These are phyloP conservation scores for Phaffomyces thermotolerans DNA, from an alignment of 805 yeast species.

Conservation along the genomic window DNA sequence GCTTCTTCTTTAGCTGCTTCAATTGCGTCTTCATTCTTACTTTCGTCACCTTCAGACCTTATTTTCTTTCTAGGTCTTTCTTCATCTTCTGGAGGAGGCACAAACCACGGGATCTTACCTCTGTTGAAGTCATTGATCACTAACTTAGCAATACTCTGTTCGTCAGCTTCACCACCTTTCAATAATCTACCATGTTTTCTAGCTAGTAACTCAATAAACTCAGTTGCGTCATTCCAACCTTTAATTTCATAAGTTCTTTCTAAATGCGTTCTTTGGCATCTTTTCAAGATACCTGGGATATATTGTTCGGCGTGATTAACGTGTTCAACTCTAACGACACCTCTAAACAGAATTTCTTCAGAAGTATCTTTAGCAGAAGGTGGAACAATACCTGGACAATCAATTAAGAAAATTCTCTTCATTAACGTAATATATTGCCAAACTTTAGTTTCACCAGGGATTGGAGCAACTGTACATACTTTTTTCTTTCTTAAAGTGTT, in stretches of 20 bases:
- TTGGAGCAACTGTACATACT: slow-evolving; percentile 95
- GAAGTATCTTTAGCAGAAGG: slow-evolving; percentile 86
- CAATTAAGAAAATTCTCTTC: slow-evolving; percentile 92
- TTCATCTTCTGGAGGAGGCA: slow-evolving; percentile 80
- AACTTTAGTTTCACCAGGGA: slow-evolving; percentile 97
- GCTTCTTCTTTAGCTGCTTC: slow-evolving; percentile 8
- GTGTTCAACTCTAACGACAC: slow-evolving; percentile 98
- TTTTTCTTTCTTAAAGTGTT: slow-evolving; percentile 91
- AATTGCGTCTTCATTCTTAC: slow-evolving; percentile 7
- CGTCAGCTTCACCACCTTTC: slow-evolving; percentile 98
- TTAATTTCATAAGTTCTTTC: slow-evolving; percentile 93
- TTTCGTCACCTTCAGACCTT: slow-evolving; percentile 21
- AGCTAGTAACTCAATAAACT: slow-evolving; percentile 85
- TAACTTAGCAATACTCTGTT: slow-evolving; percentile 83
- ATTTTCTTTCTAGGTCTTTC: slow-evolving; percentile 29
- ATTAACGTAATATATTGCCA: slow-evolving; percentile 98
- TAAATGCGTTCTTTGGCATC: slow-evolving; percentile 83
- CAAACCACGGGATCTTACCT: slow-evolving; percentile 98
- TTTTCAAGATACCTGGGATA: slow-evolving; percentile 75
- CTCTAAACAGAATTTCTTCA: slow-evolving; percentile 88
- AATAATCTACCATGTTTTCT: slow-evolving; percentile 87
- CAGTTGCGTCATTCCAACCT: slow-evolving; percentile 78
- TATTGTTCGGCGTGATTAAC: slow-evolving; percentile 94
- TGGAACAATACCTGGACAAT: slow-evolving; percentile 98
- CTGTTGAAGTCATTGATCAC: slow-evolving; percentile 91